Base-by-base conservation (phyloP, 2,329 filamentous ascomycete species). In the Xylariaceae sp. region DNA sequence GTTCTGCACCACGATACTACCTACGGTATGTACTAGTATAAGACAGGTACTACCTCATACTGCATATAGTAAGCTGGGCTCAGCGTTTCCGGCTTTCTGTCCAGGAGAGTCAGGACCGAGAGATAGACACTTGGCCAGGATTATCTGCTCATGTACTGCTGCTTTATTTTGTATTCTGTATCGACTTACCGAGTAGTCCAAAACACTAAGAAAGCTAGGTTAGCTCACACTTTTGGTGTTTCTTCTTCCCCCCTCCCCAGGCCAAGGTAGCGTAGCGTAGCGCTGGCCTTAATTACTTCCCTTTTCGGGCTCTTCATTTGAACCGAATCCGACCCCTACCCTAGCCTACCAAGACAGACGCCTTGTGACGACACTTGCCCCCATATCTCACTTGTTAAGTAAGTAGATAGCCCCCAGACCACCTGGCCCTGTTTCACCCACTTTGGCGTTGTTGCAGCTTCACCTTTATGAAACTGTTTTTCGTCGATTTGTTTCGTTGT, bases 281-380 rank as follows among this genome's bases (percentile, higher is more conserved):
- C 11, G 21, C 11, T 24, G 21, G 21, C 21, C 7, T 24, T 11
- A 7, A 7, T 24, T 24, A 24, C n/a, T n/a, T n/a, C n/a, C 21
- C 21, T 11, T 7, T 24, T 24, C 21, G 21, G 21, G 21, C 21
- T 24, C 21, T 24, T 24, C 21, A 24, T 24, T 24, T 24, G 21
- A 11, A 6, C 21, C 21, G 21, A 24, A 7, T 11, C 21, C 21
- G 21, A 24, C 21, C 21, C 21, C 21, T n/a, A n/a, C 21, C 21
- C 21, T 24, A n/a, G n/a, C 21, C 21, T 11, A 7, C 21, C 21
- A 24, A 24, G 21, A 24, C 6, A 11, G 11, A 24, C 21, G 19
- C 15, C 19, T 31, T 29, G 34, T 41, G 40, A 41, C 30, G 36
- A 38, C 36, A 38, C 30, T n/a, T 38, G 15, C 11, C 30, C 15